Percentiles rank a stretch among this genome's conserved stretches.
These are phyloP conservation scores for Penicillium sp. DNA, from an alignment of 2,329 filamentous ascomycete genomes.

Conservation along the genomic window DNA sequence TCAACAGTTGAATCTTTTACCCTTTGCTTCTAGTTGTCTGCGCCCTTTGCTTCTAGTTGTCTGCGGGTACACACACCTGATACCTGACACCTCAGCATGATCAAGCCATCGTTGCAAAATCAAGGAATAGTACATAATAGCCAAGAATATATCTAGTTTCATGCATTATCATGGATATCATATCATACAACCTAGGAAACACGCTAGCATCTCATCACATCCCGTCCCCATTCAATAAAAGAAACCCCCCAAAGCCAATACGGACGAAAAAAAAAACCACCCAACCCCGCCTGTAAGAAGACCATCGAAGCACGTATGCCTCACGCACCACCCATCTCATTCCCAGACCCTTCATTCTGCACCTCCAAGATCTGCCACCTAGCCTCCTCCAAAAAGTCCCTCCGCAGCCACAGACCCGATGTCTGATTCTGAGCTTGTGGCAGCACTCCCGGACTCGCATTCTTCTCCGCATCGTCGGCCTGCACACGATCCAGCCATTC, in stretches of 20 bases:
- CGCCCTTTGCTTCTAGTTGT: too few species aligned
- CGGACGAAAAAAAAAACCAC: not conserved
- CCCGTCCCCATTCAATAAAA: not conserved
- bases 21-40: too few species aligned
- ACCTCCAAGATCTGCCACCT: slow-evolving; percentile 40
- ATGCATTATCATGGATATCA: slow-evolving; percentile 14
- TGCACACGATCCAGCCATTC: slow-evolving; percentile 54
- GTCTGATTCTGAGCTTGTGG: slow-evolving; percentile 6
- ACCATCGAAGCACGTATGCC: slow-evolving; percentile 8
- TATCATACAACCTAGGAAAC: slow-evolving; percentile 9
- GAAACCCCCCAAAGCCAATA: not conserved
- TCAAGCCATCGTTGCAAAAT: too few species aligned
- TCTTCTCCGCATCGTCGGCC: slow-evolving; percentile 7
- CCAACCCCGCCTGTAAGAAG: not conserved
- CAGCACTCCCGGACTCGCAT: not conserved
- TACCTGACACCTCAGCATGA: too few species aligned
- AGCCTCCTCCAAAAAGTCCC: slow-evolving; percentile 36
- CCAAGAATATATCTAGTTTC: not conserved
- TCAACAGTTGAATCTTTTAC: too few species aligned
- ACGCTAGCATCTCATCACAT: not conserved
- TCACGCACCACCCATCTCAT: not conserved
- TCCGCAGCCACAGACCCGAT: slow-evolving; percentile 34
- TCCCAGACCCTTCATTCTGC: slow-evolving; percentile 23
- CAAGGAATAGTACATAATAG: not conserved
- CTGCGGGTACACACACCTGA: too few species aligned